Base-by-base conservation (phyloP, 2,329 filamentous ascomycete genomes). In the Botrytis medusae region DNA sequence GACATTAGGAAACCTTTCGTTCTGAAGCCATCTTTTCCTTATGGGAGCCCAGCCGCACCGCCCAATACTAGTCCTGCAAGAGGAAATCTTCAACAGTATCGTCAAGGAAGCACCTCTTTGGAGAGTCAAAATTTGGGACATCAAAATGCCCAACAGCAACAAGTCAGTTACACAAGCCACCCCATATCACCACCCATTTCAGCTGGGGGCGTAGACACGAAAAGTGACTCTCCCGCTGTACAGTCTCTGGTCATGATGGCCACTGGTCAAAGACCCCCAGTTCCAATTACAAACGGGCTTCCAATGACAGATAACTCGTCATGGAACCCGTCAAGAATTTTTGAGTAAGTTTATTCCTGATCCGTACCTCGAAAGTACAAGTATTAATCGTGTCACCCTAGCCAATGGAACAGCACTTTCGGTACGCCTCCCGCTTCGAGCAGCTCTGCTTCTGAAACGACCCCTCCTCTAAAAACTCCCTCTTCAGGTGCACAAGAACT, bases 331-430 rank as follows among this genome's bases (percentile, higher is more conserved):
- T 89, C 92, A 46, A 89, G 92, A 74, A 94, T 97, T 77, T 95
- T 97, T 87, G 93, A 95, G 94, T 97, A 88, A 87, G 93, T 88
- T 22, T 25, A 37, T 42, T 12, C 67, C 32, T 4, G 14, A 57
- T 14, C 18, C n/a, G 6, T 25, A 60, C 34, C 10, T 54, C 18
- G 62, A 51, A 3, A 51, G 4, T 10, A 34, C 14, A 61, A 72
- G 73, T 69, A 71, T 78, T 83, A 77, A 85, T 40, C 7, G 14
- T 75, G 54, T 69, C 40, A 54, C 10, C 77, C 75, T 79, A 97
- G 95, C 82, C 94, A 97, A 86, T 98, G 95, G 95, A 95, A 97
- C 83, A 91, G 92, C 80, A 95, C 95, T 77, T 98, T 98, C 84
- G 93, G 94, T 86, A 93, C 80, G 79, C 79, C 76, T 79, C 79